Evolutionary conservation across 169 alveolate genomes (phyloP).

Genomic region (Eimeria acervulina): DNA sequence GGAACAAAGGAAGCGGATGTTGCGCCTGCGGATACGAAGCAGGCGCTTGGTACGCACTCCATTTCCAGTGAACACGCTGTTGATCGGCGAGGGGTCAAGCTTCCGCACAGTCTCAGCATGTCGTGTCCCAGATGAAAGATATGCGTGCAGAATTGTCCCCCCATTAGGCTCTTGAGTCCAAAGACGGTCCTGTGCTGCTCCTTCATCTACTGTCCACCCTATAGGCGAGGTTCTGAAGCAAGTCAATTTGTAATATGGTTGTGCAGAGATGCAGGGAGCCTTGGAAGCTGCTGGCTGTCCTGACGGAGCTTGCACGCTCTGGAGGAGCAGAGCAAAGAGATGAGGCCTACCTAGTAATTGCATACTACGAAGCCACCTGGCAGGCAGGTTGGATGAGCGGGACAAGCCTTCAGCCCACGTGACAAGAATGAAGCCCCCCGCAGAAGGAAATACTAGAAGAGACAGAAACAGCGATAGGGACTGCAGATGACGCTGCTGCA

Average conservation of each 20-base stretch:
- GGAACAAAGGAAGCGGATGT: conserved; percentile 45
- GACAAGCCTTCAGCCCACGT: neutral
- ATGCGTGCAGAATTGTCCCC: neutral
- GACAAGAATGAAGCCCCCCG: neutral
- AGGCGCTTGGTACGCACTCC: neutral
- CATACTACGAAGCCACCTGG: neutral
- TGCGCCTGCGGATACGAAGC: conserved; percentile 52
- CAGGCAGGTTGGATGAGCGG: neutral
- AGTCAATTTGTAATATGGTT: neutral
- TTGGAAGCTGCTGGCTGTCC: neutral
- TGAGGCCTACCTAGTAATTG: neutral
- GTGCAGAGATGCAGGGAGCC: neutral
- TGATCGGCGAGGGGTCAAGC: neutral
- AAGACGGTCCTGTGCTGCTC: neutral
- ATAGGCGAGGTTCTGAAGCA: neutral
- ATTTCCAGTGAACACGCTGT: neutral
- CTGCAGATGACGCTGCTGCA: neutral
- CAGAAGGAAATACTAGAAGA: neutral
- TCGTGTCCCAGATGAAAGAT: neutral
- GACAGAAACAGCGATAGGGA: neutral
- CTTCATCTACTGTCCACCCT: neutral
- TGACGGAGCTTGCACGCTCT: conserved; percentile 2
- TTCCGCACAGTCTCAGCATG: neutral
- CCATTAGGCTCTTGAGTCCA: neutral
- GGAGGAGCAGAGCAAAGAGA: neutral